Evolutionary conservation across 2,329 filamentous ascomycete species (phyloP), one percentile per base, ranked within the genome.

Genomic region (Apiospora koreana): DNA sequence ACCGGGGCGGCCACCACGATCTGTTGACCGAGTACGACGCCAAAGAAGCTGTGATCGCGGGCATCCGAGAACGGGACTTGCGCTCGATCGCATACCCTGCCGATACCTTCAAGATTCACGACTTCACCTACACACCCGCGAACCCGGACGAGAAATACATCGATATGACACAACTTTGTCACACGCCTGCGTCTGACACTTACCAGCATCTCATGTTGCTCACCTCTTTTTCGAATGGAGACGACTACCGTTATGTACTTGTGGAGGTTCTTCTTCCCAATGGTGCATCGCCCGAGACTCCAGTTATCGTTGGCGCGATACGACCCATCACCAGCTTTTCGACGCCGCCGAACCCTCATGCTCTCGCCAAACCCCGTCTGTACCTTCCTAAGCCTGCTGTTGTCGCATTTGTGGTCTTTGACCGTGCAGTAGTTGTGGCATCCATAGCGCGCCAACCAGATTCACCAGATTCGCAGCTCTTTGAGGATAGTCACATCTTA

Each of bases 1-100:
- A 95, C 77, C 94, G 95, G 80, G 93, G 93, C 72, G 95, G 95
- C 43, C 93, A 95, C 74, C 91, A 94, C 77, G 90, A 93, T 58
- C 86, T 94, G 65, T 88, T 92, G 65, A 87, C 88, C 35, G 93
- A 95, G 72, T 85, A 91, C 28, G 93, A 97, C 79, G 85, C 91
- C 70, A 89, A 90, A 69, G 89, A 91, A 28, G 81, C 87, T 4
- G 86, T 98, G 45, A 78, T 91, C 21, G 80, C 85, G 1, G 89
- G 90, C 42, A 82, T 97, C 23, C 87, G 88, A 68, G 83, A 87
- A 48, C 81, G 86, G 14, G 86, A 87, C 62, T 83, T 86, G 1
- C 80, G 84, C 62, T 81, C 83, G 67, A 83, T 83, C 42, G 80
- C 84, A 18, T 83, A 88, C 23, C 83, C 86, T 10, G 79, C 86